Evolutionary conservation across 164 flowering plant genomes (phyloP).

Genomic region (Stephania yunnanensis): DNA sequence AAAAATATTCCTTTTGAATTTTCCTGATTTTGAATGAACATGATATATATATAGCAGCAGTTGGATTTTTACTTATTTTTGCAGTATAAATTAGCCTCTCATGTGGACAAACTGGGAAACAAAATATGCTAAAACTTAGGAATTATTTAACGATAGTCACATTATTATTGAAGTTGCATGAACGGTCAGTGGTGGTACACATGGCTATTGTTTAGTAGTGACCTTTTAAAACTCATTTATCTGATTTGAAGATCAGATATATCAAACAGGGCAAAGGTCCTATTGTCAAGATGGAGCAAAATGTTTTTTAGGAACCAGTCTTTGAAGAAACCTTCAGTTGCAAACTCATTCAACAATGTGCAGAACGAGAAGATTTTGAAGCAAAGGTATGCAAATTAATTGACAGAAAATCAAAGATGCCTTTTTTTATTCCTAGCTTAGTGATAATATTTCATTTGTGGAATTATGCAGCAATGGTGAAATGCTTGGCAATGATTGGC

Average conservation of each 20-base stretch:
- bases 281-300: constrained; percentile 87
- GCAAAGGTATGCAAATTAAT: constrained; percentile 49
- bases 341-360: constrained; percentile 29
- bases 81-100: neutral
- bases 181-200: neutral
- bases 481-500: constrained; percentile 62
- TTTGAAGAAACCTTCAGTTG: constrained; percentile 45
- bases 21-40: neutral
- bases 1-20: no score
- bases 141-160: neutral
- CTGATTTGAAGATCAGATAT: constrained; percentile 97
- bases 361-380: constrained; percentile 50
- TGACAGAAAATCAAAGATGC: neutral
- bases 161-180: neutral
- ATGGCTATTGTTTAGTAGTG: neutral
- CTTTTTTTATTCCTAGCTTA: neutral
- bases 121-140: neutral
- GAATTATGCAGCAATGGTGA: constrained; percentile 53
- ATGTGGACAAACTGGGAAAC: neutral
- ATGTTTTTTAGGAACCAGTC: constrained; percentile 64
- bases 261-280: constrained; percentile 90
- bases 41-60: neutral
- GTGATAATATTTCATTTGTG: neutral
- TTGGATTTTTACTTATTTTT: neutral
- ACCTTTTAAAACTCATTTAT: constrained; percentile 51